These are phyloP conservation scores for Lipomyces orientalis DNA, from an alignment of 805 yeast genomes.

Conservation along the genomic window DNA sequence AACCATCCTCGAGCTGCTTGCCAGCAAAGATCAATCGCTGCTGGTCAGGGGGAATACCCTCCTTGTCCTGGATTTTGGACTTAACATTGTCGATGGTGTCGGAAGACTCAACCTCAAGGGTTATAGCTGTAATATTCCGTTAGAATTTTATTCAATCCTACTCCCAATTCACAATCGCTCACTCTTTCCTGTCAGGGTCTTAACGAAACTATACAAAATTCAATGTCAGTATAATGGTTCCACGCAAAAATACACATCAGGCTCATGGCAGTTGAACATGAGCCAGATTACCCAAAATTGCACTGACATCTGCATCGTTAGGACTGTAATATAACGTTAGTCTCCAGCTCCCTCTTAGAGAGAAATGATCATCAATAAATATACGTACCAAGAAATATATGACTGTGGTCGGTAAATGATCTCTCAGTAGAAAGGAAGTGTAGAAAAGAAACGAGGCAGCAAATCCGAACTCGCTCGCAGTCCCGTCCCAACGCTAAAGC, in stretches of 20 bases:
- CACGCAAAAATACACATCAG: neutral
- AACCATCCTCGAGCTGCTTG: conserved; percentile 92
- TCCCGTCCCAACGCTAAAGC: neutral
- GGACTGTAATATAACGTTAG: conserved; percentile 10
- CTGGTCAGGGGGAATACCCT: conserved; percentile 99
- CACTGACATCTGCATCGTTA: conserved; percentile 37
- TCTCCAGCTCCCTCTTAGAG: neutral
- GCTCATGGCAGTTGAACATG: neutral
- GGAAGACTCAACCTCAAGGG: conserved; percentile 98
- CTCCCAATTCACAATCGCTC: conserved; percentile 17
- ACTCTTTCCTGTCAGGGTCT: conserved; percentile 48
- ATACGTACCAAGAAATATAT: conserved; percentile 6
- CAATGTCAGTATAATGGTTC: neutral
- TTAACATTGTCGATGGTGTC: conserved; percentile 99
- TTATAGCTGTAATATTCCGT: conserved; percentile 53
- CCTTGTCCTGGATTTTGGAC: conserved; percentile 98
- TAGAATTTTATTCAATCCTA: neutral
- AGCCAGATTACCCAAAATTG: neutral
- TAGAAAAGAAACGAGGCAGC: too few relatives aligned
- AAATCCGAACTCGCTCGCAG: neutral
- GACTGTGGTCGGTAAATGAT: neutral
- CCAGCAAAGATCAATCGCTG: conserved; percentile 99
- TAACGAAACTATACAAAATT: conserved; percentile 42
- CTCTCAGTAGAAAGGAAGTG: too few relatives aligned
- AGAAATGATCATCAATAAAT: neutral